Evolutionary conservation across 345 rosid genomes (phyloP).

Genomic region (Raphanus raphanistrum): DNA sequence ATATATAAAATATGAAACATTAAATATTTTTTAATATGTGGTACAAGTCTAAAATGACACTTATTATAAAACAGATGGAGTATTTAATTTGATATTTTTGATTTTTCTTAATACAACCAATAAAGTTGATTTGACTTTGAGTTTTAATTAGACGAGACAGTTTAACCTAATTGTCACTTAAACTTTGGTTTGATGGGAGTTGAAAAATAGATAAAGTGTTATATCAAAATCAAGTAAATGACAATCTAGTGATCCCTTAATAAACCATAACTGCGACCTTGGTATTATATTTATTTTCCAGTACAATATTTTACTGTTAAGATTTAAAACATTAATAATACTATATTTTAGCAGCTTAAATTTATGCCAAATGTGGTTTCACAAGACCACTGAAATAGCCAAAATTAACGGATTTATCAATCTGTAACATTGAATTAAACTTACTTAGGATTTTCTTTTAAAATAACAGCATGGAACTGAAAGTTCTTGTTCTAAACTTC

Average conservation of each 20-base stretch:
- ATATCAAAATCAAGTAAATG: constrained; percentile 32
- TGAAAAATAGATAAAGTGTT: constrained; percentile 7
- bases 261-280: background rate
- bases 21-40: too few relatives aligned
- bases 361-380: background rate
- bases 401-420: background rate
- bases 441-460: background rate
- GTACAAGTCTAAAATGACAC: too few relatives aligned
- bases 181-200: constrained; percentile 29
- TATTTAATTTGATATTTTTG: background rate
- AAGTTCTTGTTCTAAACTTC: background rate
- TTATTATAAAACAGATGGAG: too few relatives aligned
- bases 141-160: constrained; percentile 33
- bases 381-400: too few relatives aligned
- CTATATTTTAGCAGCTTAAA: background rate
- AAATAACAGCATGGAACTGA: background rate
- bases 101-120: background rate
- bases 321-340: too few relatives aligned
- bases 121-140: constrained; percentile 27
- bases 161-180: constrained; percentile 39
- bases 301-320: background rate
- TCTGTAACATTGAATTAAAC: background rate
- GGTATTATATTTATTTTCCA: background rate
- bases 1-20: too few relatives aligned
- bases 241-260: background rate